Evolutionary conservation across 2,329 filamentous ascomycete species (phyloP).

Genomic region (Akanthomyces dipterigenus): DNA sequence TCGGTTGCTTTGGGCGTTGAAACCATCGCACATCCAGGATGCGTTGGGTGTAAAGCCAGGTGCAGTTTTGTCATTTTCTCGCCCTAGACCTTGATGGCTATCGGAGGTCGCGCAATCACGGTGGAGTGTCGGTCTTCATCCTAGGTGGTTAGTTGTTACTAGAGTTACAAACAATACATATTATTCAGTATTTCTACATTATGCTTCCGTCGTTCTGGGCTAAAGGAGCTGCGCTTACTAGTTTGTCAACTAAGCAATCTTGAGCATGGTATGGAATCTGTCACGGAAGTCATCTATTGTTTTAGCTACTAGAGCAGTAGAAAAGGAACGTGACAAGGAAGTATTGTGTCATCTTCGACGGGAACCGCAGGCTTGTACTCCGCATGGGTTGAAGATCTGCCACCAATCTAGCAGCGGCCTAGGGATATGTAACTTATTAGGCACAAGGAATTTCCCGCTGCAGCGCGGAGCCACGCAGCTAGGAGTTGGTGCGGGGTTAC

Average conservation of each 20-base stretch:
- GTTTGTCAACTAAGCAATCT: background rate
- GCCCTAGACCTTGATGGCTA: background rate
- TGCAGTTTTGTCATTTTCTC: background rate
- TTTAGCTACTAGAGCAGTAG: no score
- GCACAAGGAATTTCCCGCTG: background rate
- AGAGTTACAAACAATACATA: slow-evolving; percentile 2
- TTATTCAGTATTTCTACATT: background rate
- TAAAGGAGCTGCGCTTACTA: background rate
- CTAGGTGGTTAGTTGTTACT: background rate
- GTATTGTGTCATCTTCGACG: background rate
- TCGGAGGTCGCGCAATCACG: background rate
- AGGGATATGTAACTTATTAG: background rate
- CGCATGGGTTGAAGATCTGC: background rate
- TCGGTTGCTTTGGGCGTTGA: slow-evolving; percentile 5
- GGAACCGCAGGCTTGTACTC: background rate
- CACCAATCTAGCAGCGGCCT: background rate
- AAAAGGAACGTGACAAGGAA: background rate
- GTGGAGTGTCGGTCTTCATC: background rate
- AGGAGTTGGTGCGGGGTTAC: background rate
- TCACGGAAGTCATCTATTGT: background rate
- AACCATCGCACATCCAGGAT: background rate
- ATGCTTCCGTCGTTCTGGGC: background rate
- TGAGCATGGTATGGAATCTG: background rate
- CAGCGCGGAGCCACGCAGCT: background rate
- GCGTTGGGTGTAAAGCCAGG: background rate